Percentiles rank a stretch among this genome's conserved stretches.
Conservation (phyloP, 768 basidiomycete species). For the Infundibulicybe gibba region DNA sequence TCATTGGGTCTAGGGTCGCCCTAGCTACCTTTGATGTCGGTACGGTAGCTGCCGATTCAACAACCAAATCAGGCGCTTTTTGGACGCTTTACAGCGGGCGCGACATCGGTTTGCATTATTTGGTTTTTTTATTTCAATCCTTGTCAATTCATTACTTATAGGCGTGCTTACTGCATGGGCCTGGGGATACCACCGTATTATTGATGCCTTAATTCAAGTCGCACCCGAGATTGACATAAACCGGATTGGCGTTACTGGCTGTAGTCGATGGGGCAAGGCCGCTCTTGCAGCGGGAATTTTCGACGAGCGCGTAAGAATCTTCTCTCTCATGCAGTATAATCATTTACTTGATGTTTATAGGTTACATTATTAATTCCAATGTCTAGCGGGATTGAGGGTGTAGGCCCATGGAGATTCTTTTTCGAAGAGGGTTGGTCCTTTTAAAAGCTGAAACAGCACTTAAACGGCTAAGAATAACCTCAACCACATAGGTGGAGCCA, state of each 20-base stretch:
- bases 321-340: not conserved
- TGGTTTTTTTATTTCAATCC: not conserved
- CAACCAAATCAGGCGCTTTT: slow-evolving; percentile 22
- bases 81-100: slow-evolving; percentile 18
- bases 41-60: slow-evolving; percentile 8
- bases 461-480: not conserved
- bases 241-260: slow-evolving; percentile 33
- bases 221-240: slow-evolving; percentile 27
- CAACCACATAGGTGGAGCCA: not conserved
- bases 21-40: slow-evolving; percentile 18
- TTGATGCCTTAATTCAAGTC: slow-evolving; percentile 31
- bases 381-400: slow-evolving; percentile 10
- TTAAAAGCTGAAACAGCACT: not conserved
- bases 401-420: slow-evolving; percentile 4
- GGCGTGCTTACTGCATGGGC: slow-evolving; percentile 36
- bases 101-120: slow-evolving; percentile 6
- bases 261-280: slow-evolving; percentile 35
- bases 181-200: slow-evolving; percentile 35
- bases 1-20: slow-evolving; percentile 12
- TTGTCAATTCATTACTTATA: slow-evolving; percentile 13
- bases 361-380: slow-evolving; percentile 2
- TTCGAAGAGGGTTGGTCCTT: not conserved
- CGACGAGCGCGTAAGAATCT: not conserved
- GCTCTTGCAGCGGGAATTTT: slow-evolving; percentile 39
- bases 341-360: not conserved